A percentile compares a stretch with the other conserved stretches of the same genome.
Evolutionary conservation across 129 eudicot genomes (phyloP).

Genomic region (Flaveria trinervia): DNA sequence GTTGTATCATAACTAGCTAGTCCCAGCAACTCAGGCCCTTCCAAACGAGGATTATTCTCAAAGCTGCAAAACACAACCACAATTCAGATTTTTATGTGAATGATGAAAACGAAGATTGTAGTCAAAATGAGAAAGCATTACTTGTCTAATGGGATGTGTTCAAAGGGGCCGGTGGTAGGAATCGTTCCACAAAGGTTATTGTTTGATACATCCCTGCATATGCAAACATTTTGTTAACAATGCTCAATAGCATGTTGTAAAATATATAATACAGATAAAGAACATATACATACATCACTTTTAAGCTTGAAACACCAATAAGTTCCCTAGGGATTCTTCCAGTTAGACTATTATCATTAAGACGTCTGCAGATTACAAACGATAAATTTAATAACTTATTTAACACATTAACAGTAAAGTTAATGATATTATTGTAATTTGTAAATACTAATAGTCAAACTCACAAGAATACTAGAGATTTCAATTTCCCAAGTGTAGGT

Average conservation of each 20-base stretch:
- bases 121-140: slow-evolving; percentile 37
- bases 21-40: slow-evolving; percentile 97
- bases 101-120: background rate
- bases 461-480: slow-evolving; percentile 86
- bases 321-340: slow-evolving; percentile 85
- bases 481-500: slow-evolving; percentile 73
- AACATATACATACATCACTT: slow-evolving; percentile 82
- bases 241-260: background rate
- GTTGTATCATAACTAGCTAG: slow-evolving; percentile 88
- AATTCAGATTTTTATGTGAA: background rate
- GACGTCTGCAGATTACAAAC: slow-evolving; percentile 59
- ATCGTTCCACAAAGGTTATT: slow-evolving; percentile 88
- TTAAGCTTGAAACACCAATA: slow-evolving; percentile 60
- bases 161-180: slow-evolving; percentile 87
- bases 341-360: slow-evolving; percentile 66
- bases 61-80: slow-evolving; percentile 58
- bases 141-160: slow-evolving; percentile 87
- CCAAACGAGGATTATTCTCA: slow-evolving; percentile 90
- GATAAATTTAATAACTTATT: slow-evolving; percentile 13
- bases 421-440: background rate
- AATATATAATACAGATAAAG: background rate
- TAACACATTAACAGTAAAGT: background rate
- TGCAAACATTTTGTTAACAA: slow-evolving; percentile 4
- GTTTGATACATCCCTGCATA: slow-evolving; percentile 82
- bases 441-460: slow-evolving; percentile 30